Conservation (phyloP, 768 basidiomycete species). For the Rubroboletus satanas region DNA sequence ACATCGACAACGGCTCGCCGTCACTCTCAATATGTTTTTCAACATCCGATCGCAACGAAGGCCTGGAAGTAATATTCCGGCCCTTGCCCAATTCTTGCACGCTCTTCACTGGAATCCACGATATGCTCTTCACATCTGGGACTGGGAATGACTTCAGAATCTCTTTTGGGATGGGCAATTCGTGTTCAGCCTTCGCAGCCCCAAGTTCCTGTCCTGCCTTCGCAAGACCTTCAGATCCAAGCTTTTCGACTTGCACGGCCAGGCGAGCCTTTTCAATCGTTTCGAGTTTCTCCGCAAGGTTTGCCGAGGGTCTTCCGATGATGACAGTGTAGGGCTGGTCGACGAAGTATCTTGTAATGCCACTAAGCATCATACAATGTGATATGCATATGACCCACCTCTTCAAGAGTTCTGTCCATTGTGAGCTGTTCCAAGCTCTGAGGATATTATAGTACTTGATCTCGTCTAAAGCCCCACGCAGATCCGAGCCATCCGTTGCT, state of each 20-base stretch:
- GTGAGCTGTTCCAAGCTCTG: slow-evolving; percentile 63
- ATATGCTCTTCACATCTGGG: slow-evolving; percentile 84
- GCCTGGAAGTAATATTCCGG: slow-evolving; percentile 30
- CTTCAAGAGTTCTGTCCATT: slow-evolving; percentile 75
- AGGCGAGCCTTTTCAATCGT: slow-evolving; percentile 76
- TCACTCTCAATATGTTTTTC: slow-evolving; percentile 64
- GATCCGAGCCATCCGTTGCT: slow-evolving; percentile 72
- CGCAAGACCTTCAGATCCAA: slow-evolving; percentile 81
- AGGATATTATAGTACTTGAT: slow-evolving; percentile 67
- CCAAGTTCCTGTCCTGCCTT: slow-evolving; percentile 65
- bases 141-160: slow-evolving; percentile 85
- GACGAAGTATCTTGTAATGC: slow-evolving; percentile 65
- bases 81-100: slow-evolving; percentile 59
- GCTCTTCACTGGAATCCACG: slow-evolving; percentile 82
- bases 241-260: slow-evolving; percentile 56
- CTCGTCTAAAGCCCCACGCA: slow-evolving; percentile 71
- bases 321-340: slow-evolving; percentile 71
- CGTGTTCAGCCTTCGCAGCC: slow-evolving; percentile 83
- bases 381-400: slow-evolving; percentile 46
- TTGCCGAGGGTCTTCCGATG: slow-evolving; percentile 83
- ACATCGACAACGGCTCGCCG: slow-evolving; percentile 71
- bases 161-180: slow-evolving; percentile 72
- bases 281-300: slow-evolving; percentile 76
- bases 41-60: slow-evolving; percentile 42
- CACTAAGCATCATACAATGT: slow-evolving; percentile 8